phyloP scores from a whole-genome alignment of 768 basidiomycete species.

The Pholiota molesta region DNA sequence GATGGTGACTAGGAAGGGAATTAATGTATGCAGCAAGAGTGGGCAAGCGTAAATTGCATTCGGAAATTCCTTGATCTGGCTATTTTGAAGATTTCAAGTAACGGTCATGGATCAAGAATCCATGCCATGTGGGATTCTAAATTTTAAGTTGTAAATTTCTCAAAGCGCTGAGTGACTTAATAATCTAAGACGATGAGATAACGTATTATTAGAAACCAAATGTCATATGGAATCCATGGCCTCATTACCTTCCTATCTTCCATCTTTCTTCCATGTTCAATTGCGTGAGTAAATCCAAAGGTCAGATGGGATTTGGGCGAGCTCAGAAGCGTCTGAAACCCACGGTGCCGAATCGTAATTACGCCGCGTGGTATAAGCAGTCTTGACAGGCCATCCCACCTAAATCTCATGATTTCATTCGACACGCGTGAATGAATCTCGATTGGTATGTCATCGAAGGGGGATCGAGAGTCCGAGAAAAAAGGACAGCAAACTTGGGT shows the following conservation, averaged over 20 bases:
- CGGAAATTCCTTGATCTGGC: background rate
- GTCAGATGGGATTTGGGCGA: slow-evolving; percentile 1
- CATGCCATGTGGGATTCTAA: background rate
- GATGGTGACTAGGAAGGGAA: background rate
- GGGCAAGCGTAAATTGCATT: background rate
- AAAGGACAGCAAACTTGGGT: background rate
- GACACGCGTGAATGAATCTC: slow-evolving; percentile 2
- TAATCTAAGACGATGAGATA: background rate
- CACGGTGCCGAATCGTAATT: slow-evolving; percentile 19
- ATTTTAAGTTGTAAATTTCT: background rate
- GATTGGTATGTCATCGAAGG: background rate
- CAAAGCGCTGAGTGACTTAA: background rate
- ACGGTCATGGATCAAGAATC: background rate
- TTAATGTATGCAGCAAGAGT: background rate
- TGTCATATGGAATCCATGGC: slow-evolving; percentile 1
- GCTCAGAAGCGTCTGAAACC: slow-evolving; percentile 12
- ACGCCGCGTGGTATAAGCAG: slow-evolving; percentile 8
- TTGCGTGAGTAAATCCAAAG: slow-evolving; percentile 4
- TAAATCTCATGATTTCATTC: slow-evolving; percentile 9
- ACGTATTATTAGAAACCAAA: slow-evolving; percentile 4
- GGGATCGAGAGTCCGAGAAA: slow-evolving; percentile 7
- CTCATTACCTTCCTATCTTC: background rate
- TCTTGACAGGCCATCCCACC: slow-evolving; percentile 1
- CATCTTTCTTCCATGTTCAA: background rate
- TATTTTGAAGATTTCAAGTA: background rate